These are phyloP conservation scores for Phytophthora capsici DNA, from an alignment of 352 stramenopile genomes.

Conservation along the genomic window DNA sequence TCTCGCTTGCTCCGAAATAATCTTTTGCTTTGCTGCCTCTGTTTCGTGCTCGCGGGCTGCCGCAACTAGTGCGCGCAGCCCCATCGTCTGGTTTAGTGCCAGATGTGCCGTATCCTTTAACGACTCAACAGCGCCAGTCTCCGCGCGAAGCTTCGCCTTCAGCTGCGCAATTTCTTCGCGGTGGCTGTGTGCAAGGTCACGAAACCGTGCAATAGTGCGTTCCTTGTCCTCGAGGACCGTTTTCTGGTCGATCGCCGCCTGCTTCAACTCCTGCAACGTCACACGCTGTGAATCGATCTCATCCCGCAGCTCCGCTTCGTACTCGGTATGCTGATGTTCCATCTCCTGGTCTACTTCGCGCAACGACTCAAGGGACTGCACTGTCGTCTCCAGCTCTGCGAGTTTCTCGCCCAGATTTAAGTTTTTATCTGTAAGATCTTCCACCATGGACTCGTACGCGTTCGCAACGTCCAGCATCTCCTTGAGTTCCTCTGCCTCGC, in stretches of 20 bases:
- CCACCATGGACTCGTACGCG: slow-evolving; percentile 89
- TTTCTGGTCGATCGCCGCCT: slow-evolving; percentile 55
- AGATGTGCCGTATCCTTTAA: slow-evolving; percentile 79
- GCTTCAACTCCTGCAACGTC: slow-evolving; percentile 66
- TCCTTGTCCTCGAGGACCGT: slow-evolving; percentile 79
- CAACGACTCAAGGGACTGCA: slow-evolving; percentile 79
- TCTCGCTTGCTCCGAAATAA: slow-evolving; percentile 66
- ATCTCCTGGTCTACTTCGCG: slow-evolving; percentile 89
- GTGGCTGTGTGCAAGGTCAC: slow-evolving; percentile 67
- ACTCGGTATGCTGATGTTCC: slow-evolving; percentile 88
- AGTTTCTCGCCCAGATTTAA: slow-evolving; percentile 83
- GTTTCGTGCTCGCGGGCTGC: slow-evolving; percentile 69
- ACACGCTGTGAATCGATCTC: slow-evolving; percentile 74
- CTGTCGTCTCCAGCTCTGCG: slow-evolving; percentile 73
- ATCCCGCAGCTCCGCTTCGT: slow-evolving; percentile 73
- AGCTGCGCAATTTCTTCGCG: slow-evolving; percentile 80
- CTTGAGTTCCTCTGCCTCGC: slow-evolving; percentile 85
- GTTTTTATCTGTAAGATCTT: slow-evolving; percentile 90
- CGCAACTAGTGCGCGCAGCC: slow-evolving; percentile 61
- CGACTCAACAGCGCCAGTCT: slow-evolving; percentile 73
- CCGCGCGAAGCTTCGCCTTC: slow-evolving; percentile 74
- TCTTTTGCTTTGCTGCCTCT: slow-evolving; percentile 74
- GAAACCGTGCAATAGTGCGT: slow-evolving; percentile 81
- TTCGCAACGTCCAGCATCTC: slow-evolving; percentile 87
- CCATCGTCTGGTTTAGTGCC: slow-evolving; percentile 80